phyloP scores from a whole-genome alignment of 2,329 filamentous ascomycete genomes.

The Venturia oleaginea region DNA sequence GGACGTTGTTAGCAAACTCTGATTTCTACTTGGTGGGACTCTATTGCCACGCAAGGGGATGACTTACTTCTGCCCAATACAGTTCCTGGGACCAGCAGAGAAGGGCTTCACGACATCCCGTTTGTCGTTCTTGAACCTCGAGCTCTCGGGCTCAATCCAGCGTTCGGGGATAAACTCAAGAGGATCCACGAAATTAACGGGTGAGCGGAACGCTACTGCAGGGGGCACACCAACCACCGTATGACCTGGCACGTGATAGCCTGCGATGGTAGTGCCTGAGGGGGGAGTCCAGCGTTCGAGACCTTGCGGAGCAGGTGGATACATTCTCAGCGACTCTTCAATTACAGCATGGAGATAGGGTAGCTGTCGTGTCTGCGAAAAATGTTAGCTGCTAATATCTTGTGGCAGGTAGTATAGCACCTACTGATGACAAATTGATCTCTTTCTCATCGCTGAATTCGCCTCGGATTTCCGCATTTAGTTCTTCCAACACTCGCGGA shows the following conservation, averaged over 20 bases:
- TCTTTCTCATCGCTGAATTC: neutral
- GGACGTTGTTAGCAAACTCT: neutral
- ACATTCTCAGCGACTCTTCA: constrained; percentile 13
- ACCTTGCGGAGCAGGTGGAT: constrained; percentile 17
- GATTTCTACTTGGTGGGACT: no score
- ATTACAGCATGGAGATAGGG: constrained; percentile 11
- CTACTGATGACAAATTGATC: neutral
- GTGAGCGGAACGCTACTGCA: constrained; percentile 19
- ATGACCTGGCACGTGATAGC: constrained; percentile 22
- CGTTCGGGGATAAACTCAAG: constrained; percentile 28
- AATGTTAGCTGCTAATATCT: neutral
- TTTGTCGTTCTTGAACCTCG: constrained; percentile 17
- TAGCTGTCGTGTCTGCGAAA: neutral
- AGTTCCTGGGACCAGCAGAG: constrained; percentile 24
- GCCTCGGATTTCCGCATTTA: constrained; percentile 6
- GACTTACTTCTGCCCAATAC: constrained; percentile 21
- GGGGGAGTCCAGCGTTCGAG: constrained; percentile 21
- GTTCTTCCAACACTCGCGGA: neutral
- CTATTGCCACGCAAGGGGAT: no score
- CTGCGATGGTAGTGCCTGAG: constrained; percentile 22
- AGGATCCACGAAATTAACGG: constrained; percentile 23
- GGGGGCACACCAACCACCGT: neutral
- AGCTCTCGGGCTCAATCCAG: constrained; percentile 19
- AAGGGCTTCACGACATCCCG: constrained; percentile 26
- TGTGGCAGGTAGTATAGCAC: neutral